Conservation (phyloP, 1,284 basidiomycete genomes). For the Cryptococcus neoformans region DNA sequence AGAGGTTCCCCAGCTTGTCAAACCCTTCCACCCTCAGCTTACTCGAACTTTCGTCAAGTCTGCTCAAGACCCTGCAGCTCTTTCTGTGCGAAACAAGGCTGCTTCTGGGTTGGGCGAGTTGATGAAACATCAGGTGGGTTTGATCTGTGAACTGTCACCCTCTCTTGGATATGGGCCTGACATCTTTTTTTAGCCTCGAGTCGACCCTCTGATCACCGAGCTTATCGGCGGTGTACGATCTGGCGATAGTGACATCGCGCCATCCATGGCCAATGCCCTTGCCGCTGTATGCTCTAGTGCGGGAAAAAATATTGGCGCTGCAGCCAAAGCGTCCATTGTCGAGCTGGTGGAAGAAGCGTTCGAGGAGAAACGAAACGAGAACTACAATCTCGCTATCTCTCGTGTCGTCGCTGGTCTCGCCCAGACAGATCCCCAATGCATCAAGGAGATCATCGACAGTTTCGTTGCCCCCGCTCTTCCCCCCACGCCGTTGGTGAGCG, state of each 20-base stretch:
- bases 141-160: neutral
- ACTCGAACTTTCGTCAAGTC: constrained; percentile 98
- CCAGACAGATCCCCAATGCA: constrained; percentile 58
- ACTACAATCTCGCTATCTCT: constrained; percentile 68
- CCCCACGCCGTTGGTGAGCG: constrained; percentile 54
- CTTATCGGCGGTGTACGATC: constrained; percentile 56
- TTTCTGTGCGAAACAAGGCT: constrained; percentile 75
- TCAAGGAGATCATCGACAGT: constrained; percentile 64
- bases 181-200: constrained; percentile 42
- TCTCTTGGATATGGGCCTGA: constrained; percentile 46
- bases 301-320: constrained; percentile 70
- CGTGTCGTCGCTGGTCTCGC: constrained; percentile 66
- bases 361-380: constrained; percentile 66
- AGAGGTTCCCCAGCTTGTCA: constrained; percentile 82
- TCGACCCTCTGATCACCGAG: constrained; percentile 76
- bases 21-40: constrained; percentile 97
- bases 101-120: constrained; percentile 83
- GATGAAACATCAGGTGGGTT: constrained; percentile 83
- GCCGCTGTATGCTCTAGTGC: constrained; percentile 73
- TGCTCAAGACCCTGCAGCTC: constrained; percentile 72
- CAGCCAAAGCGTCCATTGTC: constrained; percentile 65
- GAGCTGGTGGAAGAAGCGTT: constrained; percentile 80
- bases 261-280: constrained; percentile 72
- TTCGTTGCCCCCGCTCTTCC: constrained; percentile 37
- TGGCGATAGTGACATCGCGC: constrained; percentile 70